Evolutionary conservation across 371 early-diverging fungal species (phyloP).

Genomic region (Mortierella sp.): DNA sequence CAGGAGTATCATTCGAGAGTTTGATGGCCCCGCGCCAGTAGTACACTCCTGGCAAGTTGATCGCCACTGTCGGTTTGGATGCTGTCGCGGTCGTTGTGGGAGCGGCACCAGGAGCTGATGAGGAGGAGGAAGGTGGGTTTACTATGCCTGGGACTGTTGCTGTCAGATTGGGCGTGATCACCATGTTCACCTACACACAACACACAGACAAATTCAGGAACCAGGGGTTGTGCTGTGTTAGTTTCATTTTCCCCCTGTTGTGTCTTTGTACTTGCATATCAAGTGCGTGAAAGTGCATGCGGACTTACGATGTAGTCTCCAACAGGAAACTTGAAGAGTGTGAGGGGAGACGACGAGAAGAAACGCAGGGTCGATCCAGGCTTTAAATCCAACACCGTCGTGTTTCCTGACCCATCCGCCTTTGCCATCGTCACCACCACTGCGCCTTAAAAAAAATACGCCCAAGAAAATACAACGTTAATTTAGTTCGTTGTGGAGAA

Average conservation of each 20-base stretch:
- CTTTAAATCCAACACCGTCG: constrained; percentile 18
- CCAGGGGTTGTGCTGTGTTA: background rate
- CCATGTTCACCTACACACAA: constrained; percentile 5
- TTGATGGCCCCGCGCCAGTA: constrained; percentile 21
- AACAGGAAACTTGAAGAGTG: background rate
- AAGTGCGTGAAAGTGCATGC: background rate
- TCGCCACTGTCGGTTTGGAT: background rate
- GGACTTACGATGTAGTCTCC: constrained; percentile 27
- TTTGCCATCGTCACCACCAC: constrained; percentile 15
- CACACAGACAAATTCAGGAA: background rate
- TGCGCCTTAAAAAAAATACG: background rate
- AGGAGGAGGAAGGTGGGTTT: background rate
- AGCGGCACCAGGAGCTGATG: background rate
- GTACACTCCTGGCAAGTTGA: constrained; percentile 2
- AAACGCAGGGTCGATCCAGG: background rate
- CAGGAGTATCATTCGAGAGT: constrained; percentile 2
- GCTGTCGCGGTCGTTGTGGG: background rate
- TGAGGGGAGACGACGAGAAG: background rate
- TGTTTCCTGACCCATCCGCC: constrained; percentile 31
- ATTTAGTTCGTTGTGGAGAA: background rate
- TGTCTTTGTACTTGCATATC: no score
- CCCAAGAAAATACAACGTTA: background rate
- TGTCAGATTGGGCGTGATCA: constrained; percentile 9
- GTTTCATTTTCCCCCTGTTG: no score
- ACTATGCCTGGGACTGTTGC: background rate